A percentile compares a stretch with the other conserved stretches of the same genome.
Conservation (phyloP, 2,329 filamentous ascomycete species). For the Claviceps sorghi region DNA sequence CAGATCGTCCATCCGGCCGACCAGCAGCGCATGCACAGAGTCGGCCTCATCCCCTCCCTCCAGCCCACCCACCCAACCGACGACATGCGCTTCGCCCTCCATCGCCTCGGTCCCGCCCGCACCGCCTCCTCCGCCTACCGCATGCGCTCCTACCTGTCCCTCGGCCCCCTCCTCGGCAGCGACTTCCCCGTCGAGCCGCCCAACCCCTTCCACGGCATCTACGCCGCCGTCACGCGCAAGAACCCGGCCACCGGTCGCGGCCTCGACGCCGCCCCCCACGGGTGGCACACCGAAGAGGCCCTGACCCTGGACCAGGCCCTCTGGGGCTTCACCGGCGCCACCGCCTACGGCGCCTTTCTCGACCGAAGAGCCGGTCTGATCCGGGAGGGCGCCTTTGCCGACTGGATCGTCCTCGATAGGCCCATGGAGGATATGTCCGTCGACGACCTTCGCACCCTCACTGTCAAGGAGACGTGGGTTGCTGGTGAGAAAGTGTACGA, state of each 20-base stretch:
- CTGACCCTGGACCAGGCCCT: conserved; percentile 45
- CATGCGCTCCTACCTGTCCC: conserved; percentile 45
- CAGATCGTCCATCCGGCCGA: conserved; percentile 56
- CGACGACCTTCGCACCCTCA: conserved; percentile 37
- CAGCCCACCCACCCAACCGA: conserved; percentile 60
- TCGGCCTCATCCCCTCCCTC: conserved; percentile 53
- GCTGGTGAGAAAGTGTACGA: conserved; percentile 37
- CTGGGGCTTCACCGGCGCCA: conserved; percentile 44
- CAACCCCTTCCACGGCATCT: conserved; percentile 53
- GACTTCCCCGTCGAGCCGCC: conserved; percentile 61
- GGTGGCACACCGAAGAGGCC: conserved; percentile 47
- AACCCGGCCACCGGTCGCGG: conserved; percentile 42
- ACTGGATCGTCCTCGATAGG: conserved; percentile 55
- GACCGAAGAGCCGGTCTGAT: conserved; percentile 47
- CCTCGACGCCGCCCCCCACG: conserved; percentile 28
- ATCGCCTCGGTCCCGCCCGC: conserved; percentile 41
- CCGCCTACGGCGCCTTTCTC: conserved; percentile 44
- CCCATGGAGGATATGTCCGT: conserved; percentile 34
- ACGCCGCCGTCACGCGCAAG: conserved; percentile 48
- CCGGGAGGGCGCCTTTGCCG: conserved; percentile 44
- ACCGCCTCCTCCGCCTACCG: conserved; percentile 46
- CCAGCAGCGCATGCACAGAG: conserved; percentile 40
- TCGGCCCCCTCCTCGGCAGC: conserved; percentile 45
- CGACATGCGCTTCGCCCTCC: conserved; percentile 53
- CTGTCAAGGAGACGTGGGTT: conserved; percentile 55